Percentiles rank a stretch among this genome's conserved stretches.
Evolutionary conservation across 345 rosid genomes (phyloP).

Genomic region (sweet orange (Citrus sinensis)): DNA sequence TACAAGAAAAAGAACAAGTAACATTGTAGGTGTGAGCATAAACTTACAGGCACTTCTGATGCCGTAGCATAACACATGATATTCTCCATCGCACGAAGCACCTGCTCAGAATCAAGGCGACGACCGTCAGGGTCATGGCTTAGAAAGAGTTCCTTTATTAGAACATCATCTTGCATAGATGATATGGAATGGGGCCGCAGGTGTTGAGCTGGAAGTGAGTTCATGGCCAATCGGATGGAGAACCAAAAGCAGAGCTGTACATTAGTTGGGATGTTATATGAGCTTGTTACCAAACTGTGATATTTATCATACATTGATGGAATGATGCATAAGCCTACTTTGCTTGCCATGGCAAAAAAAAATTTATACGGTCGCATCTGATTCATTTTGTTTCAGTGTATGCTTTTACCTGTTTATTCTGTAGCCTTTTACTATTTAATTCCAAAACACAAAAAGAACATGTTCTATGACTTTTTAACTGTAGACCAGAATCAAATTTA

Average conservation of each 20-base stretch:
- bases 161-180: conserved; percentile 40
- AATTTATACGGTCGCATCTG: background rate
- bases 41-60: conserved; percentile 23
- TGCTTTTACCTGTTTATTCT: background rate
- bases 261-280: background rate
- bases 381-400: background rate
- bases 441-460: conserved; percentile 20
- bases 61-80: conserved; percentile 40
- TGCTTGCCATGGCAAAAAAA: background rate
- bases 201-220: conserved; percentile 1
- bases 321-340: background rate
- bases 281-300: background rate
- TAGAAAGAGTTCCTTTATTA: conserved; percentile 51
- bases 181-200: background rate
- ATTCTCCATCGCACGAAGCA: conserved; percentile 58
- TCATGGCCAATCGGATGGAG: conserved; percentile 22
- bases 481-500: conserved; percentile 10
- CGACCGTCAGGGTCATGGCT: conserved; percentile 80
- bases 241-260: background rate
- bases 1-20: background rate
- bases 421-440: background rate
- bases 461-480: conserved; percentile 4
- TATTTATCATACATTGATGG: background rate
- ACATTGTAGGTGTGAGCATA: background rate
- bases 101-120: conserved; percentile 51